phyloP scores from a whole-genome alignment of 805 yeast species.

The Yamadazyma takamatsuzukensis region DNA sequence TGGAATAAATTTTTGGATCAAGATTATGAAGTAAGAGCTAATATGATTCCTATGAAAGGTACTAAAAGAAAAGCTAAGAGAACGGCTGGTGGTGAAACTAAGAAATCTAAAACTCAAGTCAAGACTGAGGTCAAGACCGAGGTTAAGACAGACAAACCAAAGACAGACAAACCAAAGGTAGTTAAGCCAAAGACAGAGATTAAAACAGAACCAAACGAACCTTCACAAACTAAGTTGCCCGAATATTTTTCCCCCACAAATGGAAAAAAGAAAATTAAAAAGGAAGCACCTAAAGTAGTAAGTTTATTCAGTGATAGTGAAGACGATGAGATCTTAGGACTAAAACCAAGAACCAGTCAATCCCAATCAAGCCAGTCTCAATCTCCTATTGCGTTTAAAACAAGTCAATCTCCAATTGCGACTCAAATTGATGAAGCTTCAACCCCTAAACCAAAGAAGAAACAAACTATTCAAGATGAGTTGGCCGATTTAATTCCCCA shows the following conservation, averaged over 20 bases:
- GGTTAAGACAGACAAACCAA: not conserved
- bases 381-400: not conserved
- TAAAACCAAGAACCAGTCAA: slow-evolving; percentile 7
- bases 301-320: slow-evolving; percentile 30
- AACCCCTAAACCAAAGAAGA: slow-evolving; percentile 5
- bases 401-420: not conserved
- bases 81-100: slow-evolving; percentile 9
- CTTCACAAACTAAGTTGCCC: slow-evolving; percentile 10
- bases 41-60: slow-evolving; percentile 42
- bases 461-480: slow-evolving; percentile 17
- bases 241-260: slow-evolving; percentile 19
- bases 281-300: slow-evolving; percentile 9
- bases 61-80: slow-evolving; percentile 35
- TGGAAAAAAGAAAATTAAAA: slow-evolving; percentile 4
- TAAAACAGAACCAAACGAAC: slow-evolving; percentile 5
- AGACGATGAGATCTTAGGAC: slow-evolving; percentile 28
- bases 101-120: slow-evolving; percentile 10
- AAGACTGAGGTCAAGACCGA: slow-evolving; percentile 4
- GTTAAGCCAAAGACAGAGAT: not conserved
- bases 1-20: slow-evolving; percentile 67
- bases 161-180: not conserved
- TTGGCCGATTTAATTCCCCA: slow-evolving; percentile 19
- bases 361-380: slow-evolving; percentile 1
- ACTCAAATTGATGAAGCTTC: not conserved
- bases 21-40: slow-evolving; percentile 59